Evolutionary conservation across 1,284 basidiomycete genomes (phyloP), one percentile per base, ranked within the genome.

Genomic region (Cutaneotrichosporon dermatis): DNA sequence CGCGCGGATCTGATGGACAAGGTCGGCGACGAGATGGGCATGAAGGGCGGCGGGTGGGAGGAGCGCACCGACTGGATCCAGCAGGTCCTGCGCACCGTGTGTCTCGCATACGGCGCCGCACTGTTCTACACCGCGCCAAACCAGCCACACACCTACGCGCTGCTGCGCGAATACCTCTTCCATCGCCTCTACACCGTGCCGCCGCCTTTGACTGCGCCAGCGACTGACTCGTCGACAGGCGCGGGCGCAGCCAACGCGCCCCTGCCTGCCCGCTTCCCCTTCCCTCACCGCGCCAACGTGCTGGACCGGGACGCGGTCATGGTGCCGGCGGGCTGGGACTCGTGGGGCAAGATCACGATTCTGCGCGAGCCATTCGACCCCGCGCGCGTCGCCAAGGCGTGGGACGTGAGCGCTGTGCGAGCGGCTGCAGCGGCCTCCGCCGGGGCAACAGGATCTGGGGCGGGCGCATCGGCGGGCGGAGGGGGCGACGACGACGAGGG

Each of bases 301-400:
- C 82, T 98, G 34, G 95, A 99, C 73, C 84, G 93, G 37, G 93
- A 97, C 69, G 87, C 86, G 7, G 88, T 99, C 51, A 83, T 96
- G 51, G 87, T 99, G 1, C 96, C 95, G 1, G 83, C 89, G 1
- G 96, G 95, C 2, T 99, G 95, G 96, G 95, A 99, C 75, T 90
- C 88, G 64, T 97, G 91, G 89, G 93, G 92, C 3, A 98, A 98
- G 81, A 97, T 98, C 64, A 83, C 83, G 3, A 89, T 97, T 2
- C 79, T 98, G 57, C 82, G 92, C 51, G 95, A 98, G 48, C 88
- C 90, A 0, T 99, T 98, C 68, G 92, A 96, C 62, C 86, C 90
- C 1, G 86, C 84, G 54, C 75, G 82, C 50, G 89, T 91, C 83
- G 86, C 86, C 2, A 86, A 88, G 57, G 90, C 88, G 25, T 97